Base-by-base conservation (phyloP, 1,139 yeast species). In the Sugiyamaella japonica region DNA sequence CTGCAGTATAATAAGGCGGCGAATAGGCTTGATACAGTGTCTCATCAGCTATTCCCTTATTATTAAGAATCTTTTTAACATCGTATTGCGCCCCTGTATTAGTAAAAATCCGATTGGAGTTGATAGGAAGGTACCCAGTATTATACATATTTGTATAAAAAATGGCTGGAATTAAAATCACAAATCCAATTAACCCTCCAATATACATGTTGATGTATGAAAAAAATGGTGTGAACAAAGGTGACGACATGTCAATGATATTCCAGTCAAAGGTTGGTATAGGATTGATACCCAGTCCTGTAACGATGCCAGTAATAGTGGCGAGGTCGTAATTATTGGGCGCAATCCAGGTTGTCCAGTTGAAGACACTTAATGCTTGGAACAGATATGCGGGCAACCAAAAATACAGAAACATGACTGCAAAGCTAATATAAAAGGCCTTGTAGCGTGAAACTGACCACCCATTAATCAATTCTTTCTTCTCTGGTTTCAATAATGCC, bases 261-360 rank as follows among this genome's bases (percentile, higher is more conserved):
- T 76, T 78, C 81, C 82, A 80, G 63, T 78, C 85, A 62, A 81
- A 78, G 46, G 53, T 80, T 1, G 83, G 66, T 50, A 77, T 63
- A 9, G 85, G 86, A 61, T 81, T 80, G 46, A 81, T 62, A 1
- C 85, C 85, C 28, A 82, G 63, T 10, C 86, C 86, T 15, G 65
- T 55, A 5, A 76, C 66, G 76, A 52, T 80, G 2, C 89, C 89
- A 2, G 84, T 79, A 42, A 84, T 71, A n/a, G 73, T 70, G 3
- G 83, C 85, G 43, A 84, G 68, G 56, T 77, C 76, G 60, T 78
- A 73, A 64, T 81, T 82, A 37, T 76, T 61, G 16, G 86, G 86
- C 2, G 75, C 70, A 50, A 82, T 80, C 87, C 87, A 83, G 3
- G 83, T 77, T 66, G 79, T 76, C 86, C 86, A 82, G 65, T 80